Evolutionary conservation across 805 yeast species (phyloP), one percentile per base, ranked within the genome.

Genomic region (Yarrowia alimentaria): DNA sequence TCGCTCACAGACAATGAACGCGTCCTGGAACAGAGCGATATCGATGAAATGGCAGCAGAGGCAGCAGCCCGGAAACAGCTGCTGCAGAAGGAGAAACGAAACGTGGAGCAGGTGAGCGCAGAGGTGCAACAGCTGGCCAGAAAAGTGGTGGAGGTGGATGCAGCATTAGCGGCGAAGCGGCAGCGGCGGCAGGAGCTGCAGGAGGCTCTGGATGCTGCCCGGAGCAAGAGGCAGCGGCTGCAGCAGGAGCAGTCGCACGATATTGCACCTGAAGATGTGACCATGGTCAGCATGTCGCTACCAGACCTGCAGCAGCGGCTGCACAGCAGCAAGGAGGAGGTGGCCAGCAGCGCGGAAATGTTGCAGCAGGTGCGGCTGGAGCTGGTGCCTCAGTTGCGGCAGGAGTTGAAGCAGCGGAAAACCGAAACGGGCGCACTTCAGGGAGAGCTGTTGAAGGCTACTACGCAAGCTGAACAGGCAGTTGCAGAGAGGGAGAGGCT

Each of bases 401-500:
- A 16, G 30, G 37, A 43, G 14, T 5, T 43, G 18, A 24, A 11
- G 3, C 29, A 43, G 4, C 29, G 21, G 10, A 20, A n/a, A 9
- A 16, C 50, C 7, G 50, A 30, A 10, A 43, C 50, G 2, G 50
- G 37, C 1, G 37, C 50, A 8, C 26, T 43, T 12, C 37, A 43
- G 21, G 37, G 47, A 1, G 47, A 40, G 5, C 11, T 40, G 6
- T 12, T 40, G 13, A 32, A 40, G 5, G 47, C 47, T n/a, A 40
- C 47, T 1, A 33, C 33, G 0, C 33, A 40, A 9, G 47, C 47
- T n/a, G 47, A 40, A 26, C 12, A 33, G 13, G 54, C 43, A 10
- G 54, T 37, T 3, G 54, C 25, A 2, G 54, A 51, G 16, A 20
- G 53, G 8, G 54, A 51, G 11, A 49, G 18, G 28, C 10, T 21